Evolutionary conservation across 495 filamentous ascomycete genomes (phyloP).

Genomic region (Penicillium nucicola): DNA sequence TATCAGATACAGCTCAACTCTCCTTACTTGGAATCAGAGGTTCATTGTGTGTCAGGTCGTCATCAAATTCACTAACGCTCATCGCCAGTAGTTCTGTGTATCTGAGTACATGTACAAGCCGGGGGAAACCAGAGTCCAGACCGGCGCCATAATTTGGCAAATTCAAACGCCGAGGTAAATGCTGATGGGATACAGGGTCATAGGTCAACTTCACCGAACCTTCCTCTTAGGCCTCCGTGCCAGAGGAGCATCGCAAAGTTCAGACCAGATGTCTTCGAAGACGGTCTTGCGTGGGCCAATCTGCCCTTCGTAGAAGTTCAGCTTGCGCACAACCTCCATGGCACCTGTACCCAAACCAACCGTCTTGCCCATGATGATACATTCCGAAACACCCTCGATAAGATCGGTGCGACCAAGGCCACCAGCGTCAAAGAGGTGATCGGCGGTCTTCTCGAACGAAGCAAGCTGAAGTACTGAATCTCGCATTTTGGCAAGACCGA

Average conservation of each 20-base stretch:
- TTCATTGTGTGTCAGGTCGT: slow-evolving; percentile 1
- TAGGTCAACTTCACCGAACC: slow-evolving; percentile 13
- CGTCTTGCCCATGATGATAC: slow-evolving; percentile 97
- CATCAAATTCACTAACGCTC: slow-evolving; percentile 4
- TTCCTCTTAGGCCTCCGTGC: slow-evolving; percentile 20
- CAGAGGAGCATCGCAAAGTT: slow-evolving; percentile 29
- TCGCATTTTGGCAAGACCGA: slow-evolving; percentile 95
- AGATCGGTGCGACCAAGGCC: slow-evolving; percentile 81
- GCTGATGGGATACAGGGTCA: slow-evolving; percentile 12
- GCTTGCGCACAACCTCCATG: slow-evolving; percentile 76
- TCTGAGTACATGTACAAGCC: slow-evolving; percentile 29
- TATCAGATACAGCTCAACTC: no score
- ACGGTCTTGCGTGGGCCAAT: slow-evolving; percentile 60
- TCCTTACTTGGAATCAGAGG: not conserved
- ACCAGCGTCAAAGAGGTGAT: slow-evolving; percentile 95
- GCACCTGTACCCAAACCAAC: slow-evolving; percentile 89
- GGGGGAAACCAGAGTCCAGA: not conserved
- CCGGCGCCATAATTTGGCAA: slow-evolving; percentile 9
- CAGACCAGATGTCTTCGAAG: slow-evolving; percentile 75
- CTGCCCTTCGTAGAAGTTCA: slow-evolving; percentile 65
- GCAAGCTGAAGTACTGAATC: slow-evolving; percentile 92
- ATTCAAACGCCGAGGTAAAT: slow-evolving; percentile 27
- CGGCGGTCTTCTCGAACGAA: slow-evolving; percentile 97
- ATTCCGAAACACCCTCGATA: slow-evolving; percentile 91
- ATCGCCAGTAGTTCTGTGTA: slow-evolving; percentile 8